phyloP scores from a whole-genome alignment of 2,329 filamentous ascomycete genomes.

The Rosellinia necatrix region DNA sequence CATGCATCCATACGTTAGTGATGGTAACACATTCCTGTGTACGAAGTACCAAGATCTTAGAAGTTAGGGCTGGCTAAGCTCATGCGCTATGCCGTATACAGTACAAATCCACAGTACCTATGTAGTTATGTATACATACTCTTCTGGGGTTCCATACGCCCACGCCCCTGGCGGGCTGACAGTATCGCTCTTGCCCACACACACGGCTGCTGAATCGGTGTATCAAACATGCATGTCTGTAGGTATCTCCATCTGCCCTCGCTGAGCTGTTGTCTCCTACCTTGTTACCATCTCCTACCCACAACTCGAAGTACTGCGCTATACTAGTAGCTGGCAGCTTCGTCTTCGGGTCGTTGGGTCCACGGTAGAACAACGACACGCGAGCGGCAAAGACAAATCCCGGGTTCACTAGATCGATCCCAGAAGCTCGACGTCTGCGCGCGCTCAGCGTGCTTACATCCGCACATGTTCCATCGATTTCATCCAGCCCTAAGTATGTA shows the following conservation, averaged over 20 bases:
- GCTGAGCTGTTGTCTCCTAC: slow-evolving; percentile 10
- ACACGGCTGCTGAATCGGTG: slow-evolving; percentile 22
- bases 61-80: no score
- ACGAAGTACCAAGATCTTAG: no score
- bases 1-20: no score
- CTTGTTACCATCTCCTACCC: neutral
- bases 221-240: slow-evolving; percentile 19
- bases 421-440: neutral
- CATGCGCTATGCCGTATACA: no score
- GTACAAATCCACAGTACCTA: neutral
- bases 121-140: neutral
- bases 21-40: no score
- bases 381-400: slow-evolving; percentile 19
- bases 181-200: slow-evolving; percentile 1
- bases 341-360: neutral
- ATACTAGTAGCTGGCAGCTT: slow-evolving; percentile 21
- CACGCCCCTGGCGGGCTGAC: slow-evolving; percentile 16
- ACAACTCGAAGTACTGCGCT: slow-evolving; percentile 7
- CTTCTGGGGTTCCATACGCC: neutral
- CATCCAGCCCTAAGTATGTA: slow-evolving; percentile 25
- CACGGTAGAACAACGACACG: slow-evolving; percentile 13
- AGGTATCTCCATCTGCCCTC: slow-evolving; percentile 18
- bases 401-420: slow-evolving; percentile 3
- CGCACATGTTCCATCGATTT: slow-evolving; percentile 12
- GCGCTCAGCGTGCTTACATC: no score